A percentile compares a stretch with the other conserved stretches of the same genome.
These are phyloP conservation scores for Chrysanthemum lavandulifolium DNA, from an alignment of 129 eudicot species.

Conservation along the genomic window DNA sequence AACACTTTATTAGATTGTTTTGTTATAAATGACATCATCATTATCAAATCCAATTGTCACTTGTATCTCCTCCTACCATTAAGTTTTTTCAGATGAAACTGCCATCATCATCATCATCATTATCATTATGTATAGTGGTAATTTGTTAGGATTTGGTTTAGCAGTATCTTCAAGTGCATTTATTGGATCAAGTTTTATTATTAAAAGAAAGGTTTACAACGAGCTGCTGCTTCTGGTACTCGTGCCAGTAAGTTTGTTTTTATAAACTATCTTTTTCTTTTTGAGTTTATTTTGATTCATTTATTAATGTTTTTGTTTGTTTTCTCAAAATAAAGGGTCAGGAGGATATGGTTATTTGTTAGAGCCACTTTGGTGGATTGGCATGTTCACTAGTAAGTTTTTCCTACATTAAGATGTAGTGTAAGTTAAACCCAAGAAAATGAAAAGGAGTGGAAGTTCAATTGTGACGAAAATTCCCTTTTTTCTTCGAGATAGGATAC, in stretches of 20 bases:
- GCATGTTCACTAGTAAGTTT: slow-evolving; percentile 88
- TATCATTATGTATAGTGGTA: slow-evolving; percentile 55
- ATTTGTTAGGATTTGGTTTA: slow-evolving; percentile 72
- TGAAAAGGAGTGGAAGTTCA: too few relatives aligned
- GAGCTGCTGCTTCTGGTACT: slow-evolving; percentile 77
- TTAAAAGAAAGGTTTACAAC: slow-evolving; percentile 90
- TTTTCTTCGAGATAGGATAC: not conserved
- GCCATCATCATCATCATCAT: slow-evolving; percentile 10
- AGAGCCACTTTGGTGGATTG: slow-evolving; percentile 96
- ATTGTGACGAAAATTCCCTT: too few relatives aligned
- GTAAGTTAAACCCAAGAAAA: too few relatives aligned
- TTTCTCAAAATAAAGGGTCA: slow-evolving; percentile 45
- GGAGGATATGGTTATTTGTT: slow-evolving; percentile 91
- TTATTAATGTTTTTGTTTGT: not conserved
- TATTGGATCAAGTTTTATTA: slow-evolving; percentile 90
- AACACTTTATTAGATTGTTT: not conserved
- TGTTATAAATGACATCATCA: not conserved
- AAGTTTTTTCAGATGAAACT: not conserved
- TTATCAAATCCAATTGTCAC: not conserved
- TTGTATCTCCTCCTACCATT: not conserved
- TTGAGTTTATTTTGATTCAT: not conserved
- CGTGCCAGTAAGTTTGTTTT: slow-evolving; percentile 60
- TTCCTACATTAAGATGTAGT: too few relatives aligned
- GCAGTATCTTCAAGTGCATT: slow-evolving; percentile 88
- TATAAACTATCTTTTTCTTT: not conserved